Base-by-base conservation (phyloP, 2,329 filamentous ascomycete species). In the Dendryphion nanum region DNA sequence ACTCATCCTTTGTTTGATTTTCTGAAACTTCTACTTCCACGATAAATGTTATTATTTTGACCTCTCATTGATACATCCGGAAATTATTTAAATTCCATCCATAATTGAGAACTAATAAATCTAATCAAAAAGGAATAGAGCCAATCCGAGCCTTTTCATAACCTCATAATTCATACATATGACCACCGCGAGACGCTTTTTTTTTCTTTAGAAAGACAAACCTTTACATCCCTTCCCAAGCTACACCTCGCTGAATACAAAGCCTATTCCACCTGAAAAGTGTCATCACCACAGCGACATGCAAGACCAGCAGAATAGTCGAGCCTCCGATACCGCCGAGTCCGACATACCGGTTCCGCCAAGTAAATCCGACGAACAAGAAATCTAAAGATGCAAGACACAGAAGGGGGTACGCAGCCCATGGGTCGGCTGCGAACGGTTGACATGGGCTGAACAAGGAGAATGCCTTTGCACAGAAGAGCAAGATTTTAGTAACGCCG, bases 401-500 rank as follows among this genome's bases (percentile, higher is more conserved):
- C 4, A 94, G 67, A 2, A 95, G 69, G 3, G 85, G 81, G 48
- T 84, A 82, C 4, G 81, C 73, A 4, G 89, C 66, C 61, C 77
- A 77, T 5, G 79, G 70, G 30, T 77, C 82, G n/a, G 79, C 74
- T 30, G 81, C 80, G 40, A 82, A 82, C 0, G 89, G 89, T 59
- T 80, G 81, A 61, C 89, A 95, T 1, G 83, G 78, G 32, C 76
- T 73, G 3, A 77, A 74, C 7, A 93, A 66, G 0, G 80, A 79
- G 10, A 76, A 67, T 6, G 89, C 67, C 63, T 95, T 95, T 34
- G 76, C 48, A 5, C 84, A 60, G 51, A 95, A 90, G 1, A 90
- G 51, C 1, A 64, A 51, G 3, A 87, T 64, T 33, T 83, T 82
- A 15, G 77, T 47, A 4, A 69, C 37, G 33, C 44, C 43, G 18